Evolutionary conservation across 164 flowering plant genomes (phyloP).

Genomic region (Vitis rotundifolia): DNA sequence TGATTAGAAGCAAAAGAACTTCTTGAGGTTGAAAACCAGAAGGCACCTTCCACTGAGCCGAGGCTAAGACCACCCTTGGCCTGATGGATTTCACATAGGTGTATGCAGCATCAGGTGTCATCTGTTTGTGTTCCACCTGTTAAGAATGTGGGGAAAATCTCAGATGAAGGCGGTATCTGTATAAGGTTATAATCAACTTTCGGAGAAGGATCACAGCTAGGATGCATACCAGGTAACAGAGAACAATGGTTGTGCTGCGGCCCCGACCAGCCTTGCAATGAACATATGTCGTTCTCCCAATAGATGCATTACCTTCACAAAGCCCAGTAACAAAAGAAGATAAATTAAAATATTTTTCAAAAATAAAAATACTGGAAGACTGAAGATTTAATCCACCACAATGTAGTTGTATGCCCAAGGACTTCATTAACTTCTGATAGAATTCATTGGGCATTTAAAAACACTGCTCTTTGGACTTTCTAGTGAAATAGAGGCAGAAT

Average conservation of each 20-base stretch:
- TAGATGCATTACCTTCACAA: slow-evolving; percentile 29
- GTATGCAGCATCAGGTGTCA: slow-evolving; percentile 83
- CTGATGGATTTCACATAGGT: slow-evolving; percentile 59
- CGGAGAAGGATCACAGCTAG: no score
- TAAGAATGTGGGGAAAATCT: background rate
- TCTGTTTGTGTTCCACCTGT: slow-evolving; percentile 70
- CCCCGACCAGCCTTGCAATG: slow-evolving; percentile 99
- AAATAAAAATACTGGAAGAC: no score
- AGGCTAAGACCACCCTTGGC: slow-evolving; percentile 84
- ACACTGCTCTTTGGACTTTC: no score
- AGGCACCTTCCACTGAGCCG: slow-evolving; percentile 84
- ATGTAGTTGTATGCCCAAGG: no score
- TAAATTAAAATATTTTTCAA: background rate
- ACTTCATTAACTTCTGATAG: no score
- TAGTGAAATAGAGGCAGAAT: no score
- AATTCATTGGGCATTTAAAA: no score
- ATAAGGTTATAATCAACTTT: no score
- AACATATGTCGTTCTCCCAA: slow-evolving; percentile 53
- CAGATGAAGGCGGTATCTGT: background rate
- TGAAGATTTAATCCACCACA: background rate
- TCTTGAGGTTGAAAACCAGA: no score
- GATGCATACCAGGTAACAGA: slow-evolving; percentile 72
- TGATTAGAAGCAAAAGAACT: no score
- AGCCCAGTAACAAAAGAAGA: background rate
- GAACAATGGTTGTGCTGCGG: slow-evolving; percentile 93